phyloP scores from a whole-genome alignment of 2,329 filamentous ascomycete genomes.

The Penicillium sp. region DNA sequence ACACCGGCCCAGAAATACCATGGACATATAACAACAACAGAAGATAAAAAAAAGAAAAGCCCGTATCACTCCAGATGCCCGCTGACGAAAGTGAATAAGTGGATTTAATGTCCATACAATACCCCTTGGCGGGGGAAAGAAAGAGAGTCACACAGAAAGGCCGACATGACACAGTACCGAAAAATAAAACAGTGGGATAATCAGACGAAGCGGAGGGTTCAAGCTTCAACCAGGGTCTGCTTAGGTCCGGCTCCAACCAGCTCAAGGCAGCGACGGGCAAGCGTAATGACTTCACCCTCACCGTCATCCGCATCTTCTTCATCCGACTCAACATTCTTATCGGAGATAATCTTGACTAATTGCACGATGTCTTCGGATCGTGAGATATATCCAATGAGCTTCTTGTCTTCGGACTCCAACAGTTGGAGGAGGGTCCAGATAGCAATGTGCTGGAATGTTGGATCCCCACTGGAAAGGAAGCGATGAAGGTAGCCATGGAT shows the following conservation, averaged over 20 bases:
- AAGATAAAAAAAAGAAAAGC: conserved; percentile 9
- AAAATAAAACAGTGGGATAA: conserved; percentile 9
- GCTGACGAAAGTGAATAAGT: conserved; percentile 29
- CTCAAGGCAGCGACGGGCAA: conserved; percentile 87
- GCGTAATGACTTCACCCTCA: conserved; percentile 85
- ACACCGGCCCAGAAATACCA: conserved; percentile 19
- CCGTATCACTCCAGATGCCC: conserved; percentile 36
- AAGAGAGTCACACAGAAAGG: conserved; percentile 9
- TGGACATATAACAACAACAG: conserved; percentile 18
- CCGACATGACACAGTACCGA: conserved; percentile 12
- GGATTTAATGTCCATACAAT: conserved; percentile 35
- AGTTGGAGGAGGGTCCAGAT: conserved; percentile 97
- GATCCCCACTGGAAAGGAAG: conserved; percentile 89
- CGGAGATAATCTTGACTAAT: conserved; percentile 87
- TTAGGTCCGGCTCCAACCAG: conserved; percentile 76
- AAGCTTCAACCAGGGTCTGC: conserved; percentile 76
- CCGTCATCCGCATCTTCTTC: conserved; percentile 85
- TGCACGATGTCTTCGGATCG: conserved; percentile 88
- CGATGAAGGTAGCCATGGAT: conserved; percentile 93
- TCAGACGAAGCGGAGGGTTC: conserved; percentile 8
- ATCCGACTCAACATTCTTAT: conserved; percentile 82
- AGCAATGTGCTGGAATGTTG: conserved; percentile 98
- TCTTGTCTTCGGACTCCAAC: conserved; percentile 89
- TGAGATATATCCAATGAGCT: conserved; percentile 81
- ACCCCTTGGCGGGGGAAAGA: conserved; percentile 24